A percentile compares a stretch with the other conserved stretches of the same genome.
Conservation (phyloP, 306 rosid genomes). For the apple (Malus domestica) region DNA sequence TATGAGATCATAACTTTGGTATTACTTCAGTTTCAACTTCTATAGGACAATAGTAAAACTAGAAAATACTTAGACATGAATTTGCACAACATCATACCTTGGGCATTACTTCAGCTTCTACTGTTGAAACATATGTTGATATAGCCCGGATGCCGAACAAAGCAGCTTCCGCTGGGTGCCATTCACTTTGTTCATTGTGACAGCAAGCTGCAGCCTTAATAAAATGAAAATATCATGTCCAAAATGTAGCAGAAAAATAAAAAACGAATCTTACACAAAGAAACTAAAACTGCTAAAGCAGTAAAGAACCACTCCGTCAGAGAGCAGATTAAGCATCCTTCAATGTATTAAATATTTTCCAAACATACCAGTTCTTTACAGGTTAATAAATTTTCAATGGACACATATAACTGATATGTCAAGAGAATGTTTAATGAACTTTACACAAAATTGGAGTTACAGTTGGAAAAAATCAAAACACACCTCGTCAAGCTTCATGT, state of each 20-base stretch:
- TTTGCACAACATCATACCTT: constrained; percentile 51
- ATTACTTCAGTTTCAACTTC: neutral
- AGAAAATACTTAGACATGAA: neutral
- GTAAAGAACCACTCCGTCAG: neutral
- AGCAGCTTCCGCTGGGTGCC: constrained; percentile 97
- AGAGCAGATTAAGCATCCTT: neutral
- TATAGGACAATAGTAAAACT: neutral
- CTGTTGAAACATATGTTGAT: constrained; percentile 74
- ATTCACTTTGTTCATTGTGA: constrained; percentile 65
- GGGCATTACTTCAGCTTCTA: constrained; percentile 95
- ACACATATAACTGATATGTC: neutral
- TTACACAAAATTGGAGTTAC: neutral
- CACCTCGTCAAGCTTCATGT: constrained; percentile 87
- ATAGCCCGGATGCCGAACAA: constrained; percentile 91
- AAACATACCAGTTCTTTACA: neutral
- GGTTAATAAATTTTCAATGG: neutral
- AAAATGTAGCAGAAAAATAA: constrained; percentile 4
- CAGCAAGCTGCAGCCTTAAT: constrained; percentile 71
- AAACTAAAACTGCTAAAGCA: constrained; percentile 1
- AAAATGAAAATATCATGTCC: neutral
- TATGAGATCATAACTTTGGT: neutral
- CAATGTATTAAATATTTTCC: neutral
- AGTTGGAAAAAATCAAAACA: constrained; percentile 18
- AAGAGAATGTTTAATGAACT: neutral
- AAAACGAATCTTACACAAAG: neutral